phyloP scores from a whole-genome alignment of 2,329 filamentous ascomycete species.

The Fusarium pseudoanthophilum region DNA sequence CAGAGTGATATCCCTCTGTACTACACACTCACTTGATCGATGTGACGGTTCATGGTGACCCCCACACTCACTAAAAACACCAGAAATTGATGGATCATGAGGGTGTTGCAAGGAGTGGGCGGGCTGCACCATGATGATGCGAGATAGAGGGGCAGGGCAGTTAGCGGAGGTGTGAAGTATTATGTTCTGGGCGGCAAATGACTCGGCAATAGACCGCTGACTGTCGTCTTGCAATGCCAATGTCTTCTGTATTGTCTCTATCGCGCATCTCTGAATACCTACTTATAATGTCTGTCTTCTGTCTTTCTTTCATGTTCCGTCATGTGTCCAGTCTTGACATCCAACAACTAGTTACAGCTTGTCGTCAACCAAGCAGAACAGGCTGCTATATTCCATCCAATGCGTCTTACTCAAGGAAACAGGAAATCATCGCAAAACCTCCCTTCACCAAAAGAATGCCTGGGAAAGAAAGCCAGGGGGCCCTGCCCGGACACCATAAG shows the following conservation, averaged over 20 bases:
- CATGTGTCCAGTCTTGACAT: conserved; percentile 9
- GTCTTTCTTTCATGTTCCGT: conserved; percentile 2
- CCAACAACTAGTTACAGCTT: conserved; percentile 3
- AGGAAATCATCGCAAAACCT: conserved; percentile 1
- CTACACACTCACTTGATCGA: conserved; percentile 4
- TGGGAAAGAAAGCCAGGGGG: neutral
- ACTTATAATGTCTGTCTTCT: conserved; percentile 10
- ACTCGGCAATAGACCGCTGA: conserved; percentile 12
- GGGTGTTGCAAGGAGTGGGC: conserved; percentile 12
- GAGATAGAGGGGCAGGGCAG: neutral
- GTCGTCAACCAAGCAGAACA: conserved; percentile 2
- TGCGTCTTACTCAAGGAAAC: conserved; percentile 15
- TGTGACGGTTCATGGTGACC: conserved; percentile 9
- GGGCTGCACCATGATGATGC: conserved; percentile 13
- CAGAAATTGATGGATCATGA: conserved; percentile 7
- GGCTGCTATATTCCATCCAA: conserved; percentile 12
- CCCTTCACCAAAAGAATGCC: conserved; percentile 5
- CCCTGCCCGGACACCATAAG: conserved; percentile 1
- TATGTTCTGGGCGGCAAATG: neutral
- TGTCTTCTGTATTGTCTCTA: conserved; percentile 14
- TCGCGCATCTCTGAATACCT: conserved; percentile 8
- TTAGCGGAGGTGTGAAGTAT: neutral
- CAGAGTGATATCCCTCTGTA: conserved; percentile 3
- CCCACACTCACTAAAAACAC: conserved; percentile 27
- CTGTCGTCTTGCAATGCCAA: neutral